Conservation (phyloP, 176 grass and related monocot species). For the Cenchrus americanus region DNA sequence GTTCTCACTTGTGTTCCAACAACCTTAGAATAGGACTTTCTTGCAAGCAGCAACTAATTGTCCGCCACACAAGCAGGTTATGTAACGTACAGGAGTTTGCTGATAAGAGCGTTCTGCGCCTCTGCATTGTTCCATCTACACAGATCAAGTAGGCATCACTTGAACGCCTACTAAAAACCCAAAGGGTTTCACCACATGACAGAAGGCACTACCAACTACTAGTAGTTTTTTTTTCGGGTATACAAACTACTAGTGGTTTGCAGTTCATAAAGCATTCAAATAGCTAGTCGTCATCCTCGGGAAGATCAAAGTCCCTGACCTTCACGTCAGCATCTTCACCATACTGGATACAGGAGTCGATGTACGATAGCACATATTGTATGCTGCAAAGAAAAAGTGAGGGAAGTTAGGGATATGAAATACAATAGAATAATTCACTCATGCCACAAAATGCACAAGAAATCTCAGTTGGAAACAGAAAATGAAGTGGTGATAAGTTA, state of each 20-base stretch:
- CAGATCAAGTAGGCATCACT: neutral
- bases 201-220: neutral
- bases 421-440: neutral
- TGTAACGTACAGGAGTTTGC: neutral
- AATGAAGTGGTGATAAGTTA: neutral
- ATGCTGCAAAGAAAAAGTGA: slow-evolving; percentile 55
- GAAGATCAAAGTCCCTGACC: slow-evolving; percentile 71
- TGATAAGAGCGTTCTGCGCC: neutral
- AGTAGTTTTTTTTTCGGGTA: too few relatives aligned
- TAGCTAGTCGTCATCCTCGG: slow-evolving; percentile 59
- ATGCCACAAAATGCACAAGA: neutral
- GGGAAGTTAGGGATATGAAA: slow-evolving; percentile 19
- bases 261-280: neutral
- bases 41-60: slow-evolving; percentile 15
- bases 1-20: neutral
- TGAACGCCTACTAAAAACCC: neutral
- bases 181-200: neutral
- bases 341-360: slow-evolving; percentile 86
- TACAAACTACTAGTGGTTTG: neutral
- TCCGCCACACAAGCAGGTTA: neutral
- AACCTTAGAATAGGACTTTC: neutral
- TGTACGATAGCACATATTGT: slow-evolving; percentile 77
- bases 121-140: neutral
- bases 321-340: slow-evolving; percentile 93
- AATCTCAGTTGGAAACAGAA: neutral